Conservation (phyloP, 768 basidiomycete species). For the Amanita molliuscula region DNA sequence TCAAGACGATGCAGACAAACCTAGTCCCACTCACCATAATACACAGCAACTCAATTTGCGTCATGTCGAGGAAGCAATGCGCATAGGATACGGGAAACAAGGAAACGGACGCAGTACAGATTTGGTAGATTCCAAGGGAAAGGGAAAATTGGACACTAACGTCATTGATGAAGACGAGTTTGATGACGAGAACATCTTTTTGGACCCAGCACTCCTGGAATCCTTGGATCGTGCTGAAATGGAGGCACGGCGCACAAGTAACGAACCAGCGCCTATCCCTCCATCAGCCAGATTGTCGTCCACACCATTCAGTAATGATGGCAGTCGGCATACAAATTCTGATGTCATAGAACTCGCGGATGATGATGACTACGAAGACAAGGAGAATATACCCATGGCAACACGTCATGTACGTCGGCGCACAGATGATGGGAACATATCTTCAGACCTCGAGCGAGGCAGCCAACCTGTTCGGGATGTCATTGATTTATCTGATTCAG, state of each 20-base stretch:
- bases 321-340: not conserved
- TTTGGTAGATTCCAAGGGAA: not conserved
- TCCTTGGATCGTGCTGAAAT: constrained; percentile 25
- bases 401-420: constrained; percentile 6
- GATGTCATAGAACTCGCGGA: constrained; percentile 9
- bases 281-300: not conserved
- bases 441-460: not conserved
- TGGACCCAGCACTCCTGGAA: constrained; percentile 30
- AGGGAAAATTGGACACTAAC: constrained; percentile 9
- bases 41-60: not conserved
- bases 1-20: not conserved
- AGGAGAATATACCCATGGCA: constrained; percentile 7
- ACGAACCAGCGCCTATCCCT: not conserved
- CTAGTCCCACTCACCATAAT: not conserved
- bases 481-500: constrained; percentile 50
- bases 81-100: not conserved
- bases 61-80: not conserved
- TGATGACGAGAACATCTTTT: constrained; percentile 9
- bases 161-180: constrained; percentile 22
- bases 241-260: constrained; percentile 8
- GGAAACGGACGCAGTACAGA: not conserved
- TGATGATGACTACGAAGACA: constrained; percentile 6
- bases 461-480: constrained; percentile 25
- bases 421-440: not conserved
- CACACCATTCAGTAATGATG: not conserved